These are phyloP conservation scores for Bacterosira constricta DNA, from an alignment of 108 stramenopile genomes.

Conservation along the genomic window DNA sequence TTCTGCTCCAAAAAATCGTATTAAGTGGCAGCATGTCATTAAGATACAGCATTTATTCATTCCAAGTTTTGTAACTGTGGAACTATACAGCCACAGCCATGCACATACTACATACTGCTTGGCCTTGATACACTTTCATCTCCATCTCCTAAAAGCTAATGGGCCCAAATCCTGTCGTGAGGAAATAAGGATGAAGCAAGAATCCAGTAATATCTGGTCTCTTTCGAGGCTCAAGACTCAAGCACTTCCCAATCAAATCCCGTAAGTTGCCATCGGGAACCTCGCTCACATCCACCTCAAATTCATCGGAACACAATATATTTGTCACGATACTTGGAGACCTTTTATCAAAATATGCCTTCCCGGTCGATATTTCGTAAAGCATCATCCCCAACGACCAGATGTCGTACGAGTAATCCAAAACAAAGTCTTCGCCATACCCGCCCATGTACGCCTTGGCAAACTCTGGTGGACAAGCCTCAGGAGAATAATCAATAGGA, in stretches of 20 bases:
- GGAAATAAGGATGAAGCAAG: conserved; percentile 83
- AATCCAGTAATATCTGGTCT: conserved; percentile 73
- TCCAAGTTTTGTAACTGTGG: too few relatives aligned
- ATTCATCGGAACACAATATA: conserved; percentile 43
- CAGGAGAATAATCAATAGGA: conserved; percentile 64
- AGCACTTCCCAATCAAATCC: conserved; percentile 71
- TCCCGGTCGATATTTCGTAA: conserved; percentile 56
- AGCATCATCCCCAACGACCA: conserved; percentile 69
- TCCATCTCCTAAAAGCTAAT: conserved; percentile 50
- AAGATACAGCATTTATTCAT: too few relatives aligned
- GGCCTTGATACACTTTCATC: too few relatives aligned
- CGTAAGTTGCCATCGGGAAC: conserved; percentile 56
- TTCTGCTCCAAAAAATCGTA: too few relatives aligned
- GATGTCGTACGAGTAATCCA: conserved; percentile 63
- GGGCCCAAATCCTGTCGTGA: conserved; percentile 57
- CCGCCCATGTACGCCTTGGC: conserved; percentile 75
- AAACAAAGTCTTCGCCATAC: conserved; percentile 69
- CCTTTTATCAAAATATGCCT: conserved; percentile 73
- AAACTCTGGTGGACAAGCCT: conserved; percentile 91
- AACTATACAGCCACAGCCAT: too few relatives aligned
- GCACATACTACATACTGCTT: too few relatives aligned
- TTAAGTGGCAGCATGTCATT: too few relatives aligned
- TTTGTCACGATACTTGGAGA: conserved; percentile 74
- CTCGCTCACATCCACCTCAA: conserved; percentile 48
- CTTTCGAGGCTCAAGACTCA: conserved; percentile 62